phyloP scores from a whole-genome alignment of 148 eudicot species.

The Fagopyrum esculentum region DNA sequence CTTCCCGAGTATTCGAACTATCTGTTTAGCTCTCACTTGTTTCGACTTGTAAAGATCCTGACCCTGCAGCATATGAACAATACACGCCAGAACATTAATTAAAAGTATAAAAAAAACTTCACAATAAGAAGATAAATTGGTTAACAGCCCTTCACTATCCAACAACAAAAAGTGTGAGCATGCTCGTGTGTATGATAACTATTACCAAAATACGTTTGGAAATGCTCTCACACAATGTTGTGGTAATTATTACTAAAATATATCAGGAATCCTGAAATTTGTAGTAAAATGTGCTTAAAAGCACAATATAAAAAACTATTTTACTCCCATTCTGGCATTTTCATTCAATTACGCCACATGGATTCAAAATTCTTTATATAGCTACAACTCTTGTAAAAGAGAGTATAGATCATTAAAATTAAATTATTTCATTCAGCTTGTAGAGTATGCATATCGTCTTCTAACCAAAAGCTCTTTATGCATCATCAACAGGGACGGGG shows the following conservation, averaged over 20 bases:
- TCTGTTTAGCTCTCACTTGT: conserved; percentile 94
- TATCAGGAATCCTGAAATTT: neutral
- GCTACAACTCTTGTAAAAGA: neutral
- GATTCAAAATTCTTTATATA: neutral
- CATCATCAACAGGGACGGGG: neutral
- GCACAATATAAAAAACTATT: neutral
- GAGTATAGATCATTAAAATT: neutral
- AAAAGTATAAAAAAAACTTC: neutral
- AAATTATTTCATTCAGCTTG: neutral
- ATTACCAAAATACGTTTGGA: neutral
- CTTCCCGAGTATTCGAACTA: conserved; percentile 95
- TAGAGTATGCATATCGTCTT: neutral
- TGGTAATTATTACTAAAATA: no score
- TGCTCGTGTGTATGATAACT: neutral
- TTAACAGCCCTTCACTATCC: neutral
- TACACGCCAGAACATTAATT: neutral
- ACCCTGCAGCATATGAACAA: conserved; percentile 45
- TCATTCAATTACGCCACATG: neutral
- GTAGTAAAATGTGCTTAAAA: neutral
- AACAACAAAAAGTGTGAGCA: neutral
- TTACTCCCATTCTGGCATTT: neutral
- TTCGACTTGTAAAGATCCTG: conserved; percentile 93
- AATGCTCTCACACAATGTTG: no score
- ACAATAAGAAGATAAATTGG: neutral
- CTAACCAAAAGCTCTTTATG: neutral